phyloP scores from a whole-genome alignment of 371 early-diverging fungal genomes.

The Mucor velutinosus region DNA sequence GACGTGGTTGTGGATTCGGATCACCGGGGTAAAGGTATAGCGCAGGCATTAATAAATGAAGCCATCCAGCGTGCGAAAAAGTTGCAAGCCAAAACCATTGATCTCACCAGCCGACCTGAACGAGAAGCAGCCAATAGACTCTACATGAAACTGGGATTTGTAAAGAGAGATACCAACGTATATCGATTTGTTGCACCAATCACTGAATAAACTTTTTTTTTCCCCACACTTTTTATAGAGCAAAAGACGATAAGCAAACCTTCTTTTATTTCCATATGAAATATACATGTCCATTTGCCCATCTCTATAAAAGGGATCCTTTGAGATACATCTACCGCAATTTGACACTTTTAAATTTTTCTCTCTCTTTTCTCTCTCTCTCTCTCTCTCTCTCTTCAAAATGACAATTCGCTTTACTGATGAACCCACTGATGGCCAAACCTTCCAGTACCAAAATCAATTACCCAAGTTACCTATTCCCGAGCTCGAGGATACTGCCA shows the following conservation, averaged over 20 bases:
- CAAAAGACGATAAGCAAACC: not conserved
- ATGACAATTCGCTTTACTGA: slow-evolving; percentile 17
- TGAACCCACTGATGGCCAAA: slow-evolving; percentile 30
- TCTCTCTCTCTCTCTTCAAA: too few relatives aligned
- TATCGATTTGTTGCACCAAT: slow-evolving; percentile 34
- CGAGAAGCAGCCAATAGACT: slow-evolving; percentile 47
- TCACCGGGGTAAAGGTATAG: slow-evolving; percentile 41
- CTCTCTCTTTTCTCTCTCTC: slow-evolving; percentile 3
- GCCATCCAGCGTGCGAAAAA: slow-evolving; percentile 29
- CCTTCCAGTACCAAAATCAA: slow-evolving; percentile 58
- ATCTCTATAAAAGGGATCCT: not conserved
- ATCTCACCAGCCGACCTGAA: slow-evolving; percentile 51
- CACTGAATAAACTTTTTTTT: slow-evolving; percentile 10
- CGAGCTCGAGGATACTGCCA: slow-evolving; percentile 77
- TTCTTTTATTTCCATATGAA: slow-evolving; percentile 1
- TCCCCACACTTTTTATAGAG: slow-evolving; percentile 7
- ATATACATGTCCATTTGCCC: too few relatives aligned
- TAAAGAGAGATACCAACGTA: slow-evolving; percentile 45
- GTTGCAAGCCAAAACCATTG: slow-evolving; percentile 35
- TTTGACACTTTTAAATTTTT: slow-evolving; percentile 2
- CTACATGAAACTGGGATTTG: slow-evolving; percentile 50
- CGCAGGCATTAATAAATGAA: slow-evolving; percentile 25
- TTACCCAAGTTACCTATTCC: slow-evolving; percentile 89
- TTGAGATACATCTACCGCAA: not conserved
- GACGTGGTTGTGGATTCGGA: slow-evolving; percentile 42